Percentiles rank a stretch among this genome's conserved stretches.
Conservation (phyloP, 192 early-diverging fungal genomes). For the Martensiomyces pterosporus region DNA sequence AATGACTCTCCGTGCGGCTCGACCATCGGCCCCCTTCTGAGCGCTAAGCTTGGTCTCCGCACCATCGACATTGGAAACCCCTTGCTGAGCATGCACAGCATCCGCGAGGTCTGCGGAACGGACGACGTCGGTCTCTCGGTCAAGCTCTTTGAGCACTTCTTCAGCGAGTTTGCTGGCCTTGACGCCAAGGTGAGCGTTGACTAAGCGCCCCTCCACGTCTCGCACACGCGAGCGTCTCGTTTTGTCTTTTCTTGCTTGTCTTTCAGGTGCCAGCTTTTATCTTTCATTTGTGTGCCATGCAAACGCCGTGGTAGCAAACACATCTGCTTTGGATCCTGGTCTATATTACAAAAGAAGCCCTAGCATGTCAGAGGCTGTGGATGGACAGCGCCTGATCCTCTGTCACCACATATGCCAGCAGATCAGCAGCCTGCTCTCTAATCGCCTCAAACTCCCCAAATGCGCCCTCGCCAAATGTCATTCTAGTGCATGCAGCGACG, state of each 20-base stretch:
- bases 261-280: background rate
- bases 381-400: conserved; percentile 44
- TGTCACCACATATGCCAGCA: conserved; percentile 44
- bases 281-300: too few relatives aligned
- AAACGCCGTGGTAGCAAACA: too few relatives aligned
- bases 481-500: conserved; percentile 39
- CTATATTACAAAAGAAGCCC: background rate
- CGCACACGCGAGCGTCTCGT: background rate
- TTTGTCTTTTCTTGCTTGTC: background rate
- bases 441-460: conserved; percentile 17
- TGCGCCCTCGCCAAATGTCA: conserved; percentile 33
- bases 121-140: conserved; percentile 85
- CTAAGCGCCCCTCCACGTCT: too few relatives aligned
- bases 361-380: conserved; percentile 10
- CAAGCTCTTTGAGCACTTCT: conserved; percentile 68
- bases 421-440: conserved; percentile 35
- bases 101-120: conserved; percentile 85
- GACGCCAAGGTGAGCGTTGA: conserved; percentile 49
- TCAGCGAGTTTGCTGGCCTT: conserved; percentile 48
- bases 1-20: conserved; percentile 94
- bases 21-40: conserved; percentile 97
- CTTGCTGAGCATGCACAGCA: conserved; percentile 95
- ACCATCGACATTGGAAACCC: conserved; percentile 97
- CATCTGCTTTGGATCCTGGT: background rate
- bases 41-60: conserved; percentile 87